Conservation (phyloP, 1,139 yeast genomes). For the Debaryomycetaceae sp. region DNA sequence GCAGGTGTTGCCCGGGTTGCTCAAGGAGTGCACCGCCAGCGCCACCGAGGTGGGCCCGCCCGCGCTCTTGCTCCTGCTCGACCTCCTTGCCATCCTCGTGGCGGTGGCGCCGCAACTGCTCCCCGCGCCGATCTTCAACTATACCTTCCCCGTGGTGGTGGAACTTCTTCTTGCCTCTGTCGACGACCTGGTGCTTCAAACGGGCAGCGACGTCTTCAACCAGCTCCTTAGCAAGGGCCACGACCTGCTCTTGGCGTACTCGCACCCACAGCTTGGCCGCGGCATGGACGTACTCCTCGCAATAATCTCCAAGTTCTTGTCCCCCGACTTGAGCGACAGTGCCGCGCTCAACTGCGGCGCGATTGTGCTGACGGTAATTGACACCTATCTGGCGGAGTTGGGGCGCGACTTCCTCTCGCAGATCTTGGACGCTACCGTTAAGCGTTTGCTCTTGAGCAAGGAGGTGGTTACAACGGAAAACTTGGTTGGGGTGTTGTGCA, state of each 20-base stretch:
- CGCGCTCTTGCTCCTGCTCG: conserved; percentile 56
- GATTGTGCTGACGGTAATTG: conserved; percentile 60
- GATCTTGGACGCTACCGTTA: conserved; percentile 69
- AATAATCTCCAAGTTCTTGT: conserved; percentile 65
- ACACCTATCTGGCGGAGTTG: conserved; percentile 51
- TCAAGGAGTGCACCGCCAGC: conserved; percentile 25
- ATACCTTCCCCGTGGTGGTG: conserved; percentile 49
- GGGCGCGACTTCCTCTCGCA: conserved; percentile 49
- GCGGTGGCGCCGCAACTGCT: conserved; percentile 41
- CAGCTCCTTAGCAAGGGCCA: conserved; percentile 54
- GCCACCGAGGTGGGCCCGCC: conserved; percentile 1
- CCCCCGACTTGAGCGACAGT: conserved; percentile 69
- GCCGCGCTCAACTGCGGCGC: conserved; percentile 77
- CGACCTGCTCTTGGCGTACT: conserved; percentile 37
- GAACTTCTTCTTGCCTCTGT: conserved; percentile 48
- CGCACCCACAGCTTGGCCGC: conserved; percentile 32
- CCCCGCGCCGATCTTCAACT: conserved; percentile 45
- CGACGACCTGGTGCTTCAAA: conserved; percentile 80
- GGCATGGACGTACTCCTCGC: conserved; percentile 55
- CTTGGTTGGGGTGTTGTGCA: conserved; percentile 71
- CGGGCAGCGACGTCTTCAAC: conserved; percentile 72
- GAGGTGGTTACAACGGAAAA: conserved; percentile 75
- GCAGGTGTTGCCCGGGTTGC: conserved; percentile 49
- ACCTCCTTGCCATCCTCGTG: conserved; percentile 57
- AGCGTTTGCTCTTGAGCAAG: conserved; percentile 58